Percentiles rank a stretch among this genome's conserved stretches.
Evolutionary conservation across 1,284 basidiomycete genomes (phyloP).

Genomic region (Pyrrhoderma noxium): DNA sequence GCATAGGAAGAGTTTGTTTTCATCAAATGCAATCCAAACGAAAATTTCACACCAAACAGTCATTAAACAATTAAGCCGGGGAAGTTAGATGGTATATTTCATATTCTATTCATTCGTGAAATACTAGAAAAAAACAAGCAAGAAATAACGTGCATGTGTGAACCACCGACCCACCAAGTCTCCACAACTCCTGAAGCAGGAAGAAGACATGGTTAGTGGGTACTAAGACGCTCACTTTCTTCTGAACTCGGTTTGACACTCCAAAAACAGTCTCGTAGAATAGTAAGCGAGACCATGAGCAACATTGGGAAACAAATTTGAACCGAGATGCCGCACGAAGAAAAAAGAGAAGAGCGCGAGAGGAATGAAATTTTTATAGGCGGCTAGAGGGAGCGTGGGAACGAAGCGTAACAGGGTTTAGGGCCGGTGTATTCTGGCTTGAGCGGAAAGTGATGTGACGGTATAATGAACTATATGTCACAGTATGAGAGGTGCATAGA

Average conservation of each 20-base stretch:
- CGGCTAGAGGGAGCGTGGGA: too few species aligned
- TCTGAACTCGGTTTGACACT: slow-evolving; percentile 82
- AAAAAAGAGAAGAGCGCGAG: slow-evolving; percentile 23
- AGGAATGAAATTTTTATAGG: slow-evolving; percentile 27
- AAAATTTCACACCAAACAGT: too few species aligned
- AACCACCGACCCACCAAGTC: slow-evolving; percentile 74
- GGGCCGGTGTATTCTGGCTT: slow-evolving; percentile 2
- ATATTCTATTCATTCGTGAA: too few species aligned
- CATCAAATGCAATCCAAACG: too few species aligned
- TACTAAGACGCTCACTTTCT: slow-evolving; percentile 68
- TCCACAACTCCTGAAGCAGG: slow-evolving; percentile 26
- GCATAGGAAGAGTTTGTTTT: too few species aligned
- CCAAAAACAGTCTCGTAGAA: slow-evolving; percentile 60
- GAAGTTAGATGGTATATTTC: too few species aligned
- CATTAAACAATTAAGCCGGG: too few species aligned
- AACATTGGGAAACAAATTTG: slow-evolving; percentile 68
- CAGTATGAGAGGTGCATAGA: too few species aligned
- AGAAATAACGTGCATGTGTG: slow-evolving; percentile 37
- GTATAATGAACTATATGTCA: too few species aligned
- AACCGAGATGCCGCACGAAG: slow-evolving; percentile 75
- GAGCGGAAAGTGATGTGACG: too few species aligned
- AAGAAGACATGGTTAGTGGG: slow-evolving; percentile 36
- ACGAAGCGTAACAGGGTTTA: too few species aligned
- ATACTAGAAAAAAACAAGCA: too few species aligned
- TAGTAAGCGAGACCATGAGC: slow-evolving; percentile 59